Evolutionary conservation across 768 basidiomycete genomes (phyloP), one percentile per base, ranked within the genome.

Genomic region (Lepiota brunneoincarnata): DNA sequence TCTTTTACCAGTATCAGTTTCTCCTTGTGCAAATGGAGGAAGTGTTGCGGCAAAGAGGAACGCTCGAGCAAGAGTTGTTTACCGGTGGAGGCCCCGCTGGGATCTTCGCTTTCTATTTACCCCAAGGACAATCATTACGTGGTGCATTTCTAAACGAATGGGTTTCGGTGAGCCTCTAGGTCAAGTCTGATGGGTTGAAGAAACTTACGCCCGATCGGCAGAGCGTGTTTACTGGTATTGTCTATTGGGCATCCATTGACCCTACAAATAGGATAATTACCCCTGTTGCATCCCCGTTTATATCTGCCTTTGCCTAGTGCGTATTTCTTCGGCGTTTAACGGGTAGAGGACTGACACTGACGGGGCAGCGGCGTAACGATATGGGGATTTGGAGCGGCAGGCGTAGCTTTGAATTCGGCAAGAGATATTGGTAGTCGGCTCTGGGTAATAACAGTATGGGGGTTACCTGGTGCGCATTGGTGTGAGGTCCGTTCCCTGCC

Each of bases 31-130:
- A 42, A 18, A 47, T 52, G 12, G 60, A 61, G 51, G 49, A 40
- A 9, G 49, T 38, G 7, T 40, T 59, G n/a, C 48, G 40, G 10
- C 31, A 41, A 24, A 40, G 40, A 6, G 55, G 51, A 14, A 17
- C 48, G 31, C 49, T 54, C 7, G 54, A 55, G 5, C 31, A 36
- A 18, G 5, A 51, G 20, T 20, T 43, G 18, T 59, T 56, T 24
- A 54, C 60, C 17, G 48, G 58, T 21, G 56, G 41, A 17, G 58
- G 58, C 35, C 50, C 60, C 9, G 58, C 60, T n/a, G 60, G 60
- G 2, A 59, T 61, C 20, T 61, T 61, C 34, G 60, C 58, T 15
- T 47, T 61, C 14, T 61, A 61, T 35, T 34, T 61, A 12, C 58
- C 55, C 21, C 28, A 41, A 54, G 60, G 60, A 5, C 60, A 61